Percentiles rank a stretch among this genome's conserved stretches.
Evolutionary conservation across 1,284 basidiomycete species (phyloP).

Genomic region (Ustilago hordei): DNA sequence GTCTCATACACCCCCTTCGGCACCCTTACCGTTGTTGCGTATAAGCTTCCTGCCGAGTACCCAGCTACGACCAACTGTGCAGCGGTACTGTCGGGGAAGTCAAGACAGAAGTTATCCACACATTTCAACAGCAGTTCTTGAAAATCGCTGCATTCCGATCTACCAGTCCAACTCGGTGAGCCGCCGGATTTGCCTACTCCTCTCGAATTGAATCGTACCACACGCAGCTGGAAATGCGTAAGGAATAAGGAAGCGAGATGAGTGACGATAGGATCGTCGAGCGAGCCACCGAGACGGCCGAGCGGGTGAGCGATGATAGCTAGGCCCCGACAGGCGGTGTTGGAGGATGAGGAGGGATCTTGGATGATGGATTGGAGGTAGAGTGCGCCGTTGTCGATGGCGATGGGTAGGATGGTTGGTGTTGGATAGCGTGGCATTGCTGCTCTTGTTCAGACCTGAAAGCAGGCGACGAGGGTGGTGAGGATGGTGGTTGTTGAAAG

Average conservation of each 20-base stretch:
- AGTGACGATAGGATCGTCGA: constrained; percentile 49
- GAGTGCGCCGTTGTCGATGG: constrained; percentile 32
- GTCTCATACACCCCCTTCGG: constrained; percentile 17
- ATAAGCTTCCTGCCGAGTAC: constrained; percentile 47
- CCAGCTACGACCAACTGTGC: constrained; percentile 31
- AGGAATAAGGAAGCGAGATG: constrained; percentile 29
- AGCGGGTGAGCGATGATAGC: constrained; percentile 46
- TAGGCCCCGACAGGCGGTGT: constrained; percentile 26
- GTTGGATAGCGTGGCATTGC: constrained; percentile 38
- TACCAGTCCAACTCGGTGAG: constrained; percentile 50
- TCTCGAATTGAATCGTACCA: constrained; percentile 53
- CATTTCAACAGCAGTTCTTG: constrained; percentile 36
- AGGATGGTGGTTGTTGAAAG: constrained; percentile 5
- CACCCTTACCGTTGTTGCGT: constrained; percentile 35
- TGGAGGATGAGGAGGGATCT: constrained; percentile 25
- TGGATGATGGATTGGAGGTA: constrained; percentile 43
- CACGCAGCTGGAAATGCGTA: constrained; percentile 25
- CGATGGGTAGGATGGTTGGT: constrained; percentile 27
- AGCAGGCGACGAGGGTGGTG: background rate
- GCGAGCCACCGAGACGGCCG: constrained; percentile 45
- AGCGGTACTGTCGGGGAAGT: constrained; percentile 17
- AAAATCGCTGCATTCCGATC: constrained; percentile 42
- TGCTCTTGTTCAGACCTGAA: background rate
- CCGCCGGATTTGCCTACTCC: constrained; percentile 48
- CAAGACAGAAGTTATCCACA: constrained; percentile 41